Percentiles rank a stretch among this genome's conserved stretches.
phyloP scores from a whole-genome alignment of 352 stramenopile species.

The Stramenopiles sp. region DNA sequence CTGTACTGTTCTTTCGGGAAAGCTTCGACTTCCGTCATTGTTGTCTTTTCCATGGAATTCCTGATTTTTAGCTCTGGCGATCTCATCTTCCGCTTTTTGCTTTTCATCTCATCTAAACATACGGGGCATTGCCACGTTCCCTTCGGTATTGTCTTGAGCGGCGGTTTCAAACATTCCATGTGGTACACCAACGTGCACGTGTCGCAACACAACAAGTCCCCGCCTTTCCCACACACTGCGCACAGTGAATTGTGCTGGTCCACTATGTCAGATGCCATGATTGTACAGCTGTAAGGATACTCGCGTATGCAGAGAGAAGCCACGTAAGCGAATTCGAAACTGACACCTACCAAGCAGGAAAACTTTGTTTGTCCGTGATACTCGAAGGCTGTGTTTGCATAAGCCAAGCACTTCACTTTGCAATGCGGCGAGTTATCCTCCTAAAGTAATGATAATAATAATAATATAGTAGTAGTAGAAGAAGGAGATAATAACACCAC shows the following conservation, averaged over 20 bases:
- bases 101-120: constrained; percentile 47
- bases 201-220: constrained; percentile 2
- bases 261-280: not conserved
- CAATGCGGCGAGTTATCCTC: too few species aligned
- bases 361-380: too few species aligned
- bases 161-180: not conserved
- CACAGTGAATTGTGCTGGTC: not conserved
- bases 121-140: not conserved
- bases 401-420: too few species aligned
- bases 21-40: not conserved
- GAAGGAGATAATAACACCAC: too few species aligned
- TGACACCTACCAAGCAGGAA: too few species aligned
- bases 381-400: too few species aligned
- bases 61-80: too few species aligned
- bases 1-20: not conserved
- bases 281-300: too few species aligned
- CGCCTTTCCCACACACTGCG: not conserved
- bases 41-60: not conserved
- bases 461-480: too few species aligned
- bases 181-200: not conserved
- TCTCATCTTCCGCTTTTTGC: constrained; percentile 56
- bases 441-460: too few species aligned
- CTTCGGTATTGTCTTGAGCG: not conserved
- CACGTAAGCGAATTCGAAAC: too few species aligned
- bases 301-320: too few species aligned